Evolutionary conservation across 257 asterid species (phyloP).

Genomic region (Petrea volubilis): DNA sequence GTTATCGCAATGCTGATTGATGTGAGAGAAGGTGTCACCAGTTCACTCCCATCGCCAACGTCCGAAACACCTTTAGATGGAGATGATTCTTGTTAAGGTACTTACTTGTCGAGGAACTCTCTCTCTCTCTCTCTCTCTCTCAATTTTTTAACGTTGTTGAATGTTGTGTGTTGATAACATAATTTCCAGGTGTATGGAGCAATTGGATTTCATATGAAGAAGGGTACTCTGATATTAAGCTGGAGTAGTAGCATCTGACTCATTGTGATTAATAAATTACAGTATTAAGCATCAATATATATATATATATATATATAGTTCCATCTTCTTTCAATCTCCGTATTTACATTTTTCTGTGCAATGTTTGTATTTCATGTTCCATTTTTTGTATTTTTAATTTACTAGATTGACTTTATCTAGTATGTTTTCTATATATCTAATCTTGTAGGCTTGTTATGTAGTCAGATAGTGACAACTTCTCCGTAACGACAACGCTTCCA

Average conservation of each 20-base stretch:
- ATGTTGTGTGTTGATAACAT: slow-evolving; percentile 3
- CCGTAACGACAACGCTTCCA: too few relatives aligned
- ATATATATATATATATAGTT: too few relatives aligned
- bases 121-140: background rate
- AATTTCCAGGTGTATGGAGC: slow-evolving; percentile 25
- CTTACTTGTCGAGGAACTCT: background rate
- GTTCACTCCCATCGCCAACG: slow-evolving; percentile 53
- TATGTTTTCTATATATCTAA: too few relatives aligned
- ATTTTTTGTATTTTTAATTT: background rate
- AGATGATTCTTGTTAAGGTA: slow-evolving; percentile 35
- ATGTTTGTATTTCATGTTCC: background rate
- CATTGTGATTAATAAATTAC: slow-evolving; percentile 13
- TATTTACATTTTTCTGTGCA: background rate
- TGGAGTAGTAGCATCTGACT: slow-evolving; percentile 6
- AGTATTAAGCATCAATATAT: slow-evolving; percentile 13
- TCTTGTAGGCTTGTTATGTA: too few relatives aligned
- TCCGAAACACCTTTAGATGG: slow-evolving; percentile 72
- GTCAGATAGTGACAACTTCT: too few relatives aligned
- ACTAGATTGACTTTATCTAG: too few relatives aligned
- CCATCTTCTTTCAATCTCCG: background rate
- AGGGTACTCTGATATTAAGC: background rate
- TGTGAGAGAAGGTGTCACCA: slow-evolving; percentile 49
- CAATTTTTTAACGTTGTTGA: background rate
- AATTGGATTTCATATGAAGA: background rate
- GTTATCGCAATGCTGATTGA: slow-evolving; percentile 75